A percentile compares a stretch with the other conserved stretches of the same genome.
phyloP scores from a whole-genome alignment of 1,284 basidiomycete genomes.

The Sanghuangporus baumii region DNA sequence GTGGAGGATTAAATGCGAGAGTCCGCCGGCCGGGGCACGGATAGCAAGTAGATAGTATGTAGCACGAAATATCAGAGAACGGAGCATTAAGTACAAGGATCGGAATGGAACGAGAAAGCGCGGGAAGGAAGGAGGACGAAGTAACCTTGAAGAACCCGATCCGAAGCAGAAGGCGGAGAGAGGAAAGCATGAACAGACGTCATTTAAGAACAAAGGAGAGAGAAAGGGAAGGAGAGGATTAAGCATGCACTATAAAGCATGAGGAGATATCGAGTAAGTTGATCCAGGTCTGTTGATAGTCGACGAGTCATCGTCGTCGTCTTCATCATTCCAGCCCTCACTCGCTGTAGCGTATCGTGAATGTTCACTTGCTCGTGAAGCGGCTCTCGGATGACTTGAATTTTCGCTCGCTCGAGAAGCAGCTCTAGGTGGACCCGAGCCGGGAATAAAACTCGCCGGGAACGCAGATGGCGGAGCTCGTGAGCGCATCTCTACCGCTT shows the following conservation, averaged over 20 bases:
- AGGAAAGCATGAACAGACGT: background rate
- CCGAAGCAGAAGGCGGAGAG: background rate
- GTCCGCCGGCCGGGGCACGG: background rate
- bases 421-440: conserved; percentile 7
- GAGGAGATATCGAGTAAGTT: conserved; percentile 11
- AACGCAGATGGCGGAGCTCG: conserved; percentile 26
- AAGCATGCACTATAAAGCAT: conserved; percentile 13
- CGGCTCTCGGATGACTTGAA: conserved; percentile 11
- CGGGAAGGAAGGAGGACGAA: background rate
- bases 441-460: conserved; percentile 3
- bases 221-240: background rate
- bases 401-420: conserved; percentile 2
- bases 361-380: conserved; percentile 32
- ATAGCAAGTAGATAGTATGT: background rate
- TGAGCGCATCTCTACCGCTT: conserved; percentile 52
- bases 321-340: conserved; percentile 28
- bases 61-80: background rate
- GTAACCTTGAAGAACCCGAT: background rate
- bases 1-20: background rate
- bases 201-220: background rate
- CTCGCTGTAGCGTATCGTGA: conserved; percentile 33
- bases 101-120: background rate
- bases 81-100: background rate
- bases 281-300: conserved; percentile 14
- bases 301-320: background rate